Evolutionary conservation across 2,329 filamentous ascomycete species (phyloP).

Genomic region (Rhynchosporium secalis): DNA sequence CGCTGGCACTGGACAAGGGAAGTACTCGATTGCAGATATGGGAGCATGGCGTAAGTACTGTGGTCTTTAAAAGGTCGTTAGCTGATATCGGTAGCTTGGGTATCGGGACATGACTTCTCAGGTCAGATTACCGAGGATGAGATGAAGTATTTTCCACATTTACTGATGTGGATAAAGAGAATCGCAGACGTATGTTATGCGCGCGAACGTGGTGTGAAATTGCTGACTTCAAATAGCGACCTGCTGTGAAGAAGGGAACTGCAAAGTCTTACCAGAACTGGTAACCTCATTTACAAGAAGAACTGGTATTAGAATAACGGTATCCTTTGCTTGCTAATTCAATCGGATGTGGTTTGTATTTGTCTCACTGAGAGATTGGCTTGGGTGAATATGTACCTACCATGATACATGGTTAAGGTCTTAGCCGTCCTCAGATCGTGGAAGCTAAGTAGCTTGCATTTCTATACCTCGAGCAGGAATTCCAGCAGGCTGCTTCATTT

Average conservation of each 20-base stretch:
- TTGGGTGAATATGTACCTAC: no score
- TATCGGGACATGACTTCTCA: constrained; percentile 3
- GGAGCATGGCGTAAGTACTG: constrained; percentile 53
- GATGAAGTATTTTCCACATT: constrained; percentile 50
- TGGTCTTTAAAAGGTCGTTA: constrained; percentile 45
- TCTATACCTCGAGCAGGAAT: no score
- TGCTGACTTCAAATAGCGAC: constrained; percentile 20
- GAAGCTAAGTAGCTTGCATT: no score
- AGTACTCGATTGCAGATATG: constrained; percentile 55
- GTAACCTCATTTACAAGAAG: not conserved
- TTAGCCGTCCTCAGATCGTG: no score
- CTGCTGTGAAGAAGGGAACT: constrained; percentile 34
- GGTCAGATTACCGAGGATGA: constrained; percentile 44
- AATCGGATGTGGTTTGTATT: not conserved
- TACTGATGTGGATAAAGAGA: constrained; percentile 54
- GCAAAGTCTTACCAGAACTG: constrained; percentile 28
- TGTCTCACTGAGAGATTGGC: no score
- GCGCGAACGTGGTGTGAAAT: no score
- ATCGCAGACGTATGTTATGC: constrained; percentile 43
- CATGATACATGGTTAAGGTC: no score
- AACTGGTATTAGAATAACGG: no score
- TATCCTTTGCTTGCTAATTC: not conserved
- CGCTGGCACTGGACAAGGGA: constrained; percentile 54
- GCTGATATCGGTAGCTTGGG: constrained; percentile 36
- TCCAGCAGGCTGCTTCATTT: no score